phyloP scores from a whole-genome alignment of 2,329 filamentous ascomycete species.

The Cordyceps fumosorosea region DNA sequence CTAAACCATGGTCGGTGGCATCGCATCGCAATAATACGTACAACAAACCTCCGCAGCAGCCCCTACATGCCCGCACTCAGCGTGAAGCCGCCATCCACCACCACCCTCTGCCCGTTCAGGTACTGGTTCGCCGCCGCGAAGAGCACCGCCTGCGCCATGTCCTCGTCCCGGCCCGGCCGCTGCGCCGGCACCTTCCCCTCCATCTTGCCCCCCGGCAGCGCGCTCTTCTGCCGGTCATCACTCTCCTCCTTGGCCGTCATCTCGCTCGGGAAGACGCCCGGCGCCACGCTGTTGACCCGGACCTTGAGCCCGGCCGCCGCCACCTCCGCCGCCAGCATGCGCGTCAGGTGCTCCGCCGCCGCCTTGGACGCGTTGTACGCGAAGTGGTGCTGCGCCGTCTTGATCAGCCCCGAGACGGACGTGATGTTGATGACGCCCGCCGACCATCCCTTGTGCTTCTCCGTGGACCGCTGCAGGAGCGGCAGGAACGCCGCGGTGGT shows the following conservation, averaged over 20 bases:
- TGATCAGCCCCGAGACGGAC: constrained; percentile 59
- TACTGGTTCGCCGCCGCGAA: constrained; percentile 42
- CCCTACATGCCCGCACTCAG: constrained; percentile 30
- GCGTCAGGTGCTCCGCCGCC: constrained; percentile 56
- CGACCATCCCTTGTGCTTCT: constrained; percentile 40
- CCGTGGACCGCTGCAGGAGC: constrained; percentile 47
- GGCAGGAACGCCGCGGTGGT: constrained; percentile 57
- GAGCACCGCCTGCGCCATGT: constrained; percentile 63
- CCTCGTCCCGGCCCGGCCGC: constrained; percentile 62
- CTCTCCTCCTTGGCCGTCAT: constrained; percentile 53
- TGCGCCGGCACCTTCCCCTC: constrained; percentile 55
- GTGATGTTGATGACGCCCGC: constrained; percentile 61
- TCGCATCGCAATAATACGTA: too few relatives aligned
- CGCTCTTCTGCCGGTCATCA: constrained; percentile 48
- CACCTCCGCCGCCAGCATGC: constrained; percentile 58
- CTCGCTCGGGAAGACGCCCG: constrained; percentile 64
- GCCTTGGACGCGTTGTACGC: constrained; percentile 59
- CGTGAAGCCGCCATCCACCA: constrained; percentile 40
- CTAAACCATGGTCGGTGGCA: too few relatives aligned
- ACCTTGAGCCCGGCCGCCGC: constrained; percentile 52
- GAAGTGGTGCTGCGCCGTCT: constrained; percentile 58
- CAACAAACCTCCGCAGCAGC: too few relatives aligned
- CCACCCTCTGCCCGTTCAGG: constrained; percentile 36
- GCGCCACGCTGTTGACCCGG: constrained; percentile 67
- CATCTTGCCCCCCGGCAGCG: constrained; percentile 51